Evolutionary conservation across 495 filamentous ascomycete species (phyloP).

Genomic region (Penicillium angulare): DNA sequence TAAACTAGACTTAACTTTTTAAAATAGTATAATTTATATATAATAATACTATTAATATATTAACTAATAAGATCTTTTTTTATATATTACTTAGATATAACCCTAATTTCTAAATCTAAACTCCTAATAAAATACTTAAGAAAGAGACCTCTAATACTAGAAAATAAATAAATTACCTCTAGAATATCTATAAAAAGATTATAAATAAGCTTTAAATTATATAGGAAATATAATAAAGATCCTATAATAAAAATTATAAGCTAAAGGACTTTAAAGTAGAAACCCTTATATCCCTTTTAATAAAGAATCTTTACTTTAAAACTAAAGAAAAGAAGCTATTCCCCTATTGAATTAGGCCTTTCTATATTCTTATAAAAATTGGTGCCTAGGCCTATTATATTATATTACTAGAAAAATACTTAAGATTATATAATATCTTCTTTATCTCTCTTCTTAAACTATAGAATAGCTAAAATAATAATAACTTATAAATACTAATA

Average conservation of each 20-base stretch:
- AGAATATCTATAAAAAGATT: background rate
- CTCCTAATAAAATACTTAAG: slow-evolving; percentile 1
- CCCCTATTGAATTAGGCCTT: too few relatives aligned
- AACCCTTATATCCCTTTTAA: too few relatives aligned
- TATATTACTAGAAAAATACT: background rate
- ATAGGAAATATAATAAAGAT: background rate
- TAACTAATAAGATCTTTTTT: too few relatives aligned
- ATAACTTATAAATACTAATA: background rate
- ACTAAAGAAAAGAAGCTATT: background rate
- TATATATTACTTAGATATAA: too few relatives aligned
- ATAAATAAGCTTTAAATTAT: background rate
- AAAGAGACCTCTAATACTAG: too few relatives aligned
- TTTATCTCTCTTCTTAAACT: background rate
- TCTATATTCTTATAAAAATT: too few relatives aligned
- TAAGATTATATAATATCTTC: background rate
- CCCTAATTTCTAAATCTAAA: too few relatives aligned
- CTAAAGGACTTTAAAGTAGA: too few relatives aligned
- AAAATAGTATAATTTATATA: too few relatives aligned
- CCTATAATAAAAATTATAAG: background rate
- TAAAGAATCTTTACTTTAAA: too few relatives aligned
- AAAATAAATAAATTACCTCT: background rate
- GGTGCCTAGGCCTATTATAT: background rate
- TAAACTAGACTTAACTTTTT: too few relatives aligned
- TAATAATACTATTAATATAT: too few relatives aligned
- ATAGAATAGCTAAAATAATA: background rate